Evolutionary conservation across 108 stramenopile species (phyloP).

Genomic region (Schizochytrium sp.): DNA sequence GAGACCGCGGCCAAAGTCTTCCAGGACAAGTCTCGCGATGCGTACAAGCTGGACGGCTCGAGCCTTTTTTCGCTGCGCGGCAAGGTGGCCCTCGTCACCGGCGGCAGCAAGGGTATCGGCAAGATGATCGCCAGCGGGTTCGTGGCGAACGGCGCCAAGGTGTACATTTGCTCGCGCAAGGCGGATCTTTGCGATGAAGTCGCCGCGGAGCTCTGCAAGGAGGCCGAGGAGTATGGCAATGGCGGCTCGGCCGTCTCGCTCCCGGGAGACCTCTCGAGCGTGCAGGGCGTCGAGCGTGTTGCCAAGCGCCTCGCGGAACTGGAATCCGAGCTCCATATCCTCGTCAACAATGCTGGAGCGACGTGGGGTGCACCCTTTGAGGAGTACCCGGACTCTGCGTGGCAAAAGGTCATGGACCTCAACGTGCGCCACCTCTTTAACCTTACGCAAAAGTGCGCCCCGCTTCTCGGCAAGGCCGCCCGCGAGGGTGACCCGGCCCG

Average conservation of each 20-base stretch:
- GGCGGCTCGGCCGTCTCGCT: constrained; percentile 65
- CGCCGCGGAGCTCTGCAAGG: constrained; percentile 35
- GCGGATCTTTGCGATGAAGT: constrained; percentile 62
- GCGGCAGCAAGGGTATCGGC: constrained; percentile 76
- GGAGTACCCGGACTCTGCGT: constrained; percentile 28
- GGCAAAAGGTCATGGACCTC: constrained; percentile 78
- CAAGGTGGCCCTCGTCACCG: constrained; percentile 76
- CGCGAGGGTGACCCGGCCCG: constrained; percentile 60
- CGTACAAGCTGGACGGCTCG: background rate
- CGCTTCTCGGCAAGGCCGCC: constrained; percentile 39
- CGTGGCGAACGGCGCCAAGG: constrained; percentile 66
- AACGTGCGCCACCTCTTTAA: constrained; percentile 88
- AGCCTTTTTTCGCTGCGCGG: constrained; percentile 53
- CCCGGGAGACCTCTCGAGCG: constrained; percentile 65
- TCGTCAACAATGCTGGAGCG: constrained; percentile 53
- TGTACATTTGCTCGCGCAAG: constrained; percentile 66
- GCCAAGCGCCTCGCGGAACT: background rate
- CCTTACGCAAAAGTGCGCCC: constrained; percentile 70
- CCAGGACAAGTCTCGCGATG: background rate
- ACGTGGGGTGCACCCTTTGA: constrained; percentile 69
- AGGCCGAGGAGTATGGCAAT: constrained; percentile 30
- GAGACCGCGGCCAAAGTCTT: background rate
- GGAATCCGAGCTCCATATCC: background rate
- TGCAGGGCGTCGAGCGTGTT: constrained; percentile 53
- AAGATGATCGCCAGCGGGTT: constrained; percentile 74